Evolutionary conservation across 495 filamentous ascomycete species (phyloP).

Genomic region (Penicillium tannophilum): DNA sequence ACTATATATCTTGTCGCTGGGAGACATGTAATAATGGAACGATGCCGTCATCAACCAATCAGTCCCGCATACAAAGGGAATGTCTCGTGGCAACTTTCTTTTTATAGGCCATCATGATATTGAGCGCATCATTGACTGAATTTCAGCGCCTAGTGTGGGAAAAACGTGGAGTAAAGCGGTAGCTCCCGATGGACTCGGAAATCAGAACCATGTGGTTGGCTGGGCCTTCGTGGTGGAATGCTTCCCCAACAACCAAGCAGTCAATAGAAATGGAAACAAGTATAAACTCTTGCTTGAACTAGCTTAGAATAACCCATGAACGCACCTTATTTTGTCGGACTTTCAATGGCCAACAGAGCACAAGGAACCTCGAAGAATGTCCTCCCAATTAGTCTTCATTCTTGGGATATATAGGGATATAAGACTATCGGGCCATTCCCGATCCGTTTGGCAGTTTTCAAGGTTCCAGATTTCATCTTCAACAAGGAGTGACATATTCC

Average conservation of each 20-base stretch:
- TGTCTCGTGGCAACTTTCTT: slow-evolving; percentile 12
- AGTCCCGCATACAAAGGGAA: not conserved
- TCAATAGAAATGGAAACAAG: not conserved
- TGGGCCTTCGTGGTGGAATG: not conserved
- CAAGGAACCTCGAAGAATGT: too few relatives aligned
- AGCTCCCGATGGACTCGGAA: not conserved
- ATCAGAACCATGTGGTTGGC: not conserved
- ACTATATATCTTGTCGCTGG: not conserved
- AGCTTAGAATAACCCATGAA: too few relatives aligned
- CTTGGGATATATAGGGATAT: too few relatives aligned
- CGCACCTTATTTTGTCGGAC: too few relatives aligned
- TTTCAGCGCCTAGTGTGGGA: not conserved
- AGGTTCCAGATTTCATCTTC: too few relatives aligned
- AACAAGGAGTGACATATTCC: too few relatives aligned
- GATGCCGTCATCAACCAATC: not conserved
- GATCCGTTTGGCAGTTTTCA: not conserved
- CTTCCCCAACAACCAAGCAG: not conserved
- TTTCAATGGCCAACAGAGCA: too few relatives aligned
- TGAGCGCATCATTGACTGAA: slow-evolving; percentile 22
- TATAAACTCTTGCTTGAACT: too few relatives aligned
- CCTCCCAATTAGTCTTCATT: too few relatives aligned
- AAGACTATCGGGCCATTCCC: not conserved
- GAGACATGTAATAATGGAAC: not conserved
- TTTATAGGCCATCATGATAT: slow-evolving; percentile 9
- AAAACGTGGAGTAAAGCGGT: not conserved